Conservation (phyloP, 257 asterid species). For the Leonotis leonurus region DNA sequence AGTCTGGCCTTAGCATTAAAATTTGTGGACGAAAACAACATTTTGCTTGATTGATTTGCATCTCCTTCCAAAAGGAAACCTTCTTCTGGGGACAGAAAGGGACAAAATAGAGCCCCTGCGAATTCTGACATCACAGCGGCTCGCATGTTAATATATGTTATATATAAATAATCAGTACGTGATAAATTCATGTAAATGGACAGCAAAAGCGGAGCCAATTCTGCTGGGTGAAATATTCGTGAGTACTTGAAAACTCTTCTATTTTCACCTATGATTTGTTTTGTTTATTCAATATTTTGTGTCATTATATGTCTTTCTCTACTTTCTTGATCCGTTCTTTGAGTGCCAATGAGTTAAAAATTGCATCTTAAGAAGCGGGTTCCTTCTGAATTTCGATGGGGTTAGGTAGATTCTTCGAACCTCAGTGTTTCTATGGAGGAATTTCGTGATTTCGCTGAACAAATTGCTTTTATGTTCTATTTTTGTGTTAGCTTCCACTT, state of each 20-base stretch:
- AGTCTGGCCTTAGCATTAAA: too few relatives aligned
- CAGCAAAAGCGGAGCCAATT: slow-evolving; percentile 14
- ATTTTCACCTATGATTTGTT: not conserved
- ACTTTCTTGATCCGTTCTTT: slow-evolving; percentile 2
- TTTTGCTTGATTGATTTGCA: too few relatives aligned
- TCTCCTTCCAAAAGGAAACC: not conserved
- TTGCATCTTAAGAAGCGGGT: slow-evolving; percentile 30
- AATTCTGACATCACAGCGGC: slow-evolving; percentile 9
- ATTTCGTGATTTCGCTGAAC: too few relatives aligned
- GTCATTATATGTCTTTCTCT: slow-evolving; percentile 5
- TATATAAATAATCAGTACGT: too few relatives aligned
- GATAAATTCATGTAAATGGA: slow-evolving; percentile 12
- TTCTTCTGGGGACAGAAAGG: slow-evolving; percentile 3
- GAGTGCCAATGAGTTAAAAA: slow-evolving; percentile 23
- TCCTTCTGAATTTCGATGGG: slow-evolving; percentile 15
- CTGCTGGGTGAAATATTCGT: slow-evolving; percentile 21
- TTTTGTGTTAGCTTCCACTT: not conserved
- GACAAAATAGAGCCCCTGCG: slow-evolving; percentile 22
- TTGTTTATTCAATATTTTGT: slow-evolving; percentile 4
- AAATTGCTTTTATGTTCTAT: not conserved
- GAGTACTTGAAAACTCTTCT: slow-evolving; percentile 14
- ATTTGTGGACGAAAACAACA: too few relatives aligned
- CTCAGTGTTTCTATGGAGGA: not conserved
- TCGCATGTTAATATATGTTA: not conserved
- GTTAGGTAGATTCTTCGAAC: not conserved